A percentile compares a stretch with the other conserved stretches of the same genome.
These are phyloP conservation scores for Cryptosporidium xiaoi DNA, from an alignment of 169 alveolate genomes.

Conservation along the genomic window DNA sequence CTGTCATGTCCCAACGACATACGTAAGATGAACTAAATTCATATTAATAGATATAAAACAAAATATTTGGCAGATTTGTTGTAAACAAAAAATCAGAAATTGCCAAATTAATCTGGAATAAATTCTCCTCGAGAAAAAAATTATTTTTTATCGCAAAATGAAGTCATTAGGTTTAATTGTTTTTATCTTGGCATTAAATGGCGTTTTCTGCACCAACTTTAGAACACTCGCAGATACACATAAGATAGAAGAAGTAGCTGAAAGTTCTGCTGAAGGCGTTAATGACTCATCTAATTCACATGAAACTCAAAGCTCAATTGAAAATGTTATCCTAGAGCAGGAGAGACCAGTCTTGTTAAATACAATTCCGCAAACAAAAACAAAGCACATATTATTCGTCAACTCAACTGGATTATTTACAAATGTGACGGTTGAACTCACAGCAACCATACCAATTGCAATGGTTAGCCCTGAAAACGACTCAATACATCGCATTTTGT, in stretches of 20 bases:
- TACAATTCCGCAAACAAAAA: constrained; percentile 51
- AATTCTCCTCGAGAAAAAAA: not conserved
- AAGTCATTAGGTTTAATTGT: not conserved
- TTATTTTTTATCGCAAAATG: too few relatives aligned
- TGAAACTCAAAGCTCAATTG: constrained; percentile 6
- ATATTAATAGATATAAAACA: too few relatives aligned
- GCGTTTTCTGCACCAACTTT: constrained; percentile 16
- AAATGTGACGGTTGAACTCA: constrained; percentile 45
- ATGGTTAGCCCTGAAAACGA: constrained; percentile 40
- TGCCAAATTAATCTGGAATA: not conserved
- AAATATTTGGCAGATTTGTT: not conserved
- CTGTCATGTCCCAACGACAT: too few relatives aligned
- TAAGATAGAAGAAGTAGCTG: not conserved
- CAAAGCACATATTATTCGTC: constrained; percentile 24
- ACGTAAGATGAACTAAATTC: too few relatives aligned
- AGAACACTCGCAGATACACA: constrained; percentile 17
- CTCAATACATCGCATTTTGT: constrained; percentile 38
- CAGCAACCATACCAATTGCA: constrained; percentile 61
- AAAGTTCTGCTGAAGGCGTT: too few relatives aligned
- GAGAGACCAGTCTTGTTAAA: constrained; percentile 47
- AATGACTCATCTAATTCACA: not conserved
- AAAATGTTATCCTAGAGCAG: constrained; percentile 26
- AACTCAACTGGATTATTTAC: constrained; percentile 51
- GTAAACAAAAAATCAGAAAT: not conserved
- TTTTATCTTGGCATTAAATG: constrained; percentile 1